phyloP scores from a whole-genome alignment of 345 rosid species.

The Conringia planisiliqua region DNA sequence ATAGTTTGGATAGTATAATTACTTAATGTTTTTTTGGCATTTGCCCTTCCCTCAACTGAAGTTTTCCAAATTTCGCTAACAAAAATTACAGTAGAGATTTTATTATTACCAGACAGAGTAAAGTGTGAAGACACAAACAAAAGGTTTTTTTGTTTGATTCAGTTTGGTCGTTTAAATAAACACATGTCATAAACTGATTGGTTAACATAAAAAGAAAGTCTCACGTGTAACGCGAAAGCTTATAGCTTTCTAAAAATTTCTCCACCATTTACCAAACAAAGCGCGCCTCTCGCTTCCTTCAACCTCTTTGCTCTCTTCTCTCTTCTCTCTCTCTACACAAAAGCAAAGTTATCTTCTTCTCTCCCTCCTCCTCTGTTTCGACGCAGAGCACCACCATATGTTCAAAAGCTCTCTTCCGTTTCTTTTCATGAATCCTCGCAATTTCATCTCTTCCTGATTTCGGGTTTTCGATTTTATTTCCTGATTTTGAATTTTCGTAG shows the following conservation, averaged over 20 bases:
- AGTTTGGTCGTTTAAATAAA: background rate
- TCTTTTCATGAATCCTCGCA: background rate
- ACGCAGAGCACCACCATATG: constrained; percentile 1
- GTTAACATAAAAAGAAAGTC: constrained; percentile 22
- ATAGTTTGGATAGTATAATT: background rate
- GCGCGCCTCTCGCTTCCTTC: constrained; percentile 31
- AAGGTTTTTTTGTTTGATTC: too few relatives aligned
- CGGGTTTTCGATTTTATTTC: background rate
- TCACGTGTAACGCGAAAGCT: constrained; percentile 33
- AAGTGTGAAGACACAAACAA: background rate
- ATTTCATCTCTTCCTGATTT: background rate
- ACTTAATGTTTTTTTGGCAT: background rate
- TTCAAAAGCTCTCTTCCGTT: background rate
- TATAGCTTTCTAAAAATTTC: constrained; percentile 24
- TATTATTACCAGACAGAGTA: too few relatives aligned
- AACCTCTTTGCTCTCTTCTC: constrained; percentile 10
- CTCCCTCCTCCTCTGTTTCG: background rate
- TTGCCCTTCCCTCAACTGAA: background rate
- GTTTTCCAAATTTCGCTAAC: background rate
- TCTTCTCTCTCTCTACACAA: constrained; percentile 1
- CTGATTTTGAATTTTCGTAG: background rate
- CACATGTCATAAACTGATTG: background rate
- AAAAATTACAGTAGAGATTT: too few relatives aligned
- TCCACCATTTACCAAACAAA: constrained; percentile 26
- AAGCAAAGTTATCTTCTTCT: constrained; percentile 15